These are phyloP conservation scores for Hyphodiscus hymeniophilus DNA, from an alignment of 495 filamentous ascomycete species.

Conservation along the genomic window DNA sequence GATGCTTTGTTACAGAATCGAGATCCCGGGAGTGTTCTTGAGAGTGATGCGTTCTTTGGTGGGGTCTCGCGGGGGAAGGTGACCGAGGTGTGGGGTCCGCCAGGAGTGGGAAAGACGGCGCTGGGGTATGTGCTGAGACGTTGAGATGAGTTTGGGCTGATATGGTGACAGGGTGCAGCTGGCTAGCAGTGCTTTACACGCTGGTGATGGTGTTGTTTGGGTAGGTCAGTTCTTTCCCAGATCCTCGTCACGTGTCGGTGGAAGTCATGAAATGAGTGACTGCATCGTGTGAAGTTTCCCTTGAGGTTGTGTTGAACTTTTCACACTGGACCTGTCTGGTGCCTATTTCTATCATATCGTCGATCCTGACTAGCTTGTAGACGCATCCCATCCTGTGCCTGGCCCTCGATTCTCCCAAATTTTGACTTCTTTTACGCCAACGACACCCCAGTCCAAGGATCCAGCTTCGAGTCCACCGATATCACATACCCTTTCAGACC, in stretches of 20 bases:
- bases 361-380: constrained; percentile 25
- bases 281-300: no score
- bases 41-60: constrained; percentile 10
- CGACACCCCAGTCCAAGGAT: background rate
- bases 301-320: no score
- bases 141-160: background rate
- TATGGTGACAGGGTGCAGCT: constrained; percentile 43
- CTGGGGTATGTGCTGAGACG: constrained; percentile 51
- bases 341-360: background rate
- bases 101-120: constrained; percentile 79
- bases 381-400: constrained; percentile 40
- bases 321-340: no score
- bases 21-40: background rate
- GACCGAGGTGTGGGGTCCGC: constrained; percentile 85
- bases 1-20: constrained; percentile 41
- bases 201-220: constrained; percentile 67
- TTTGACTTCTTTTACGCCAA: constrained; percentile 13
- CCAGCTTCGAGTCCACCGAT: constrained; percentile 5
- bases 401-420: constrained; percentile 32
- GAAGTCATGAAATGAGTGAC: no score
- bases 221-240: constrained; percentile 54
- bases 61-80: constrained; percentile 70
- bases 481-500: constrained; percentile 4
- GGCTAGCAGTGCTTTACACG: constrained; percentile 51
- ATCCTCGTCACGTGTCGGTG: background rate